phyloP scores from a whole-genome alignment of 768 basidiomycete genomes.

The Russula earlei region DNA sequence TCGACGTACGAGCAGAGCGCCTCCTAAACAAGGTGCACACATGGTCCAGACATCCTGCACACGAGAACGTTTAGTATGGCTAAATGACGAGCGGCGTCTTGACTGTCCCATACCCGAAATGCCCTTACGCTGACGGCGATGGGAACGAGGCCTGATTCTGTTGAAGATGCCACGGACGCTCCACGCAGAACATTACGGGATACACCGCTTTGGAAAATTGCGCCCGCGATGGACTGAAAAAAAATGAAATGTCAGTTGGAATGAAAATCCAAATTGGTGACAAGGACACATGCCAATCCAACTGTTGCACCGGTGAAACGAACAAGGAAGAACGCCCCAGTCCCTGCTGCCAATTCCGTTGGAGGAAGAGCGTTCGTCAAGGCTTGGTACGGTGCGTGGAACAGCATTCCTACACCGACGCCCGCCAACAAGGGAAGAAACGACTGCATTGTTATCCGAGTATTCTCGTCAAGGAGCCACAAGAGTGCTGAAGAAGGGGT shows the following conservation, averaged over 20 bases:
- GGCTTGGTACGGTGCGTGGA: constrained; percentile 79
- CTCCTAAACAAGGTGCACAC: constrained; percentile 19
- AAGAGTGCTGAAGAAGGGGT: constrained; percentile 45
- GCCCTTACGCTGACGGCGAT: constrained; percentile 4
- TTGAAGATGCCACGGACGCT: background rate
- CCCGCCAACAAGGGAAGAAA: constrained; percentile 65
- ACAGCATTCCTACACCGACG: constrained; percentile 72
- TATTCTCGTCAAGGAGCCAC: constrained; percentile 46
- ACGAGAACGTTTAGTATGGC: constrained; percentile 4
- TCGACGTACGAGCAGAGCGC: constrained; percentile 15
- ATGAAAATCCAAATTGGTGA: background rate
- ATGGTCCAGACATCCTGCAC: constrained; percentile 18
- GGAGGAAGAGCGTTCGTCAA: constrained; percentile 59
- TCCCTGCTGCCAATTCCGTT: constrained; percentile 64
- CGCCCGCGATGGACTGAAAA: constrained; percentile 61
- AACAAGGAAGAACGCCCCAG: constrained; percentile 81
- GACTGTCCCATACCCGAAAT: constrained; percentile 13
- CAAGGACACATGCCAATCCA: constrained; percentile 49
- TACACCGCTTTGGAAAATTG: constrained; percentile 39
- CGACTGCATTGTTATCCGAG: constrained; percentile 37
- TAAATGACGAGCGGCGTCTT: background rate
- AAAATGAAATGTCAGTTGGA: constrained; percentile 6
- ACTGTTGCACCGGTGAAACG: constrained; percentile 80
- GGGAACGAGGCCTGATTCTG: background rate
- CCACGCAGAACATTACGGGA: constrained; percentile 1